A percentile compares a stretch with the other conserved stretches of the same genome.
Conservation (phyloP, 225 moss, liverwort and hornwort species). For the Polytrichum formosum region DNA sequence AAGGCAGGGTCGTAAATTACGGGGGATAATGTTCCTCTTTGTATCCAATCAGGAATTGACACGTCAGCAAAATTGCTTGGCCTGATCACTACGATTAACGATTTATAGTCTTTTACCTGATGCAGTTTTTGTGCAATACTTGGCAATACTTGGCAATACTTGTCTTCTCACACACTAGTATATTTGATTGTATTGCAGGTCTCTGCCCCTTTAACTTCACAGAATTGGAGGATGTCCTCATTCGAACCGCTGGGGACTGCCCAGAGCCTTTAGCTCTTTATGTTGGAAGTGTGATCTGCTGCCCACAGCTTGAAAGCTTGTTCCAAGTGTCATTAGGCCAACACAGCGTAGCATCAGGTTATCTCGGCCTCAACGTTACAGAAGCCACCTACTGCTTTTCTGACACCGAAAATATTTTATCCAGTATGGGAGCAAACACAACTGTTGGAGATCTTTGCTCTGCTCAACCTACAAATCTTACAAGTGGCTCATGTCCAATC, state of each 20-base stretch:
- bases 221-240: slow-evolving; percentile 52
- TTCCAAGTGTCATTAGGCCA: slow-evolving; percentile 78
- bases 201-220: slow-evolving; percentile 85
- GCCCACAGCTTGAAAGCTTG: slow-evolving; percentile 89
- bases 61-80: too few relatives aligned
- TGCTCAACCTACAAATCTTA: slow-evolving; percentile 74
- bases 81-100: too few relatives aligned
- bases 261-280: slow-evolving; percentile 70
- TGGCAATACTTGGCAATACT: too few relatives aligned
- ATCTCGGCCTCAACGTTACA: slow-evolving; percentile 70
- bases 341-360: slow-evolving; percentile 67
- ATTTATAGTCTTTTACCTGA: too few relatives aligned
- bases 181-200: slow-evolving; percentile 46
- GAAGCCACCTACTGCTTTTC: slow-evolving; percentile 76
- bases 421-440: slow-evolving; percentile 64
- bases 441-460: slow-evolving; percentile 70
- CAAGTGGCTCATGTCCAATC: slow-evolving; percentile 81
- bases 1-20: too few relatives aligned
- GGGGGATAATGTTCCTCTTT: too few relatives aligned
- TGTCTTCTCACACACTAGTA: too few relatives aligned
- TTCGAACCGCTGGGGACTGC: slow-evolving; percentile 80
- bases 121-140: too few relatives aligned
- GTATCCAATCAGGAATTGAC: too few relatives aligned
- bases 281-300: slow-evolving; percentile 92
- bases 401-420: slow-evolving; percentile 64